phyloP scores from a whole-genome alignment of 257 asterid genomes.

The Cynanchum wilfordii region DNA sequence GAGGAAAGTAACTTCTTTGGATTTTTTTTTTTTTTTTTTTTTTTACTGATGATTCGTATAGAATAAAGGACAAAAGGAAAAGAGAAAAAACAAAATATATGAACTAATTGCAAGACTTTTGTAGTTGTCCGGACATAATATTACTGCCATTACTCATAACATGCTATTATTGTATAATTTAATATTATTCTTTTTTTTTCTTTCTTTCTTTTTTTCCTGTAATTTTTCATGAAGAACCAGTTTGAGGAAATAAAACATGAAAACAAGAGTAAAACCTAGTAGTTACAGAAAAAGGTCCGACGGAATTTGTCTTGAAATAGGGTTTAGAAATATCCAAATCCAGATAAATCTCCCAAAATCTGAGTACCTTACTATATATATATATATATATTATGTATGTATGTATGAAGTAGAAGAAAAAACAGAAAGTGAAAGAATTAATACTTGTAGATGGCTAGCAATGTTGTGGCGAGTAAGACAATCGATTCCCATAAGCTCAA shows the following conservation, averaged over 20 bases:
- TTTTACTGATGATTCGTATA: neutral
- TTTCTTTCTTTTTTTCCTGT: neutral
- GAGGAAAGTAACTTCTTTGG: slow-evolving; percentile 7
- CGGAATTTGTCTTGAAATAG: too few species aligned
- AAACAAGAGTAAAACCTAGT: too few species aligned
- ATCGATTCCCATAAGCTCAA: slow-evolving; percentile 90
- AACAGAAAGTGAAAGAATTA: slow-evolving; percentile 10
- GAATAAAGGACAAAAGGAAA: slow-evolving; percentile 5
- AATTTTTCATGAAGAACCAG: neutral
- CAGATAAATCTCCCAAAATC: neutral
- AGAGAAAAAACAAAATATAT: neutral
- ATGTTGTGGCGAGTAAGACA: slow-evolving; percentile 96
- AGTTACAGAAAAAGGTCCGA: too few species aligned
- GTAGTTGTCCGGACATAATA: neutral
- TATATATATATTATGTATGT: too few species aligned
- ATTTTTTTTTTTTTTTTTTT: neutral
- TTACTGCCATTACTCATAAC: too few species aligned
- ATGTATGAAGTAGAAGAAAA: neutral
- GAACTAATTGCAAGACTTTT: neutral
- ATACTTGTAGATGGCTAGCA: slow-evolving; percentile 95
- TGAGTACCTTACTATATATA: too few species aligned
- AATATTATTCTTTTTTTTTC: neutral
- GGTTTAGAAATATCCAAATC: neutral
- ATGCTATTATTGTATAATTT: too few species aligned
- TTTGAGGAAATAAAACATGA: neutral